Evolutionary conservation across 805 yeast species (phyloP).

Genomic region (Cyberlindnera xishuangbannaensis): DNA sequence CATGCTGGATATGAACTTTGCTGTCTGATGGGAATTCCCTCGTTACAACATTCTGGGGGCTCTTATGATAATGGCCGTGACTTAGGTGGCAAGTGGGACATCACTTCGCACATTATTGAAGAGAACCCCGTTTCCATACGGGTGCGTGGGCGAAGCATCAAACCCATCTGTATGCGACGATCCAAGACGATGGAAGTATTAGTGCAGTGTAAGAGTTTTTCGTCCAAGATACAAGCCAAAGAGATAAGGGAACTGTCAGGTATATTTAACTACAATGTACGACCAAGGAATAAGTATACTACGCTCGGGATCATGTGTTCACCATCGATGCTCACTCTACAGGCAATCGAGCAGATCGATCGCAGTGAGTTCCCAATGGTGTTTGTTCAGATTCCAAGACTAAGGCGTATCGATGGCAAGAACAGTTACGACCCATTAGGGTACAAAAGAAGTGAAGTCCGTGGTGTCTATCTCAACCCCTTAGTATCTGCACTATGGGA

Average conservation of each 20-base stretch:
- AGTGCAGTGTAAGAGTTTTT: constrained; percentile 22
- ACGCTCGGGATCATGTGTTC: constrained; percentile 21
- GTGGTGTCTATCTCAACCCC: constrained; percentile 17
- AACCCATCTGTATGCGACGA: constrained; percentile 8
- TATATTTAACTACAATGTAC: constrained; percentile 17
- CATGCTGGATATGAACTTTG: constrained; percentile 12
- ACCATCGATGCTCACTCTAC: constrained; percentile 17
- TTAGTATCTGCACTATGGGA: constrained; percentile 11
- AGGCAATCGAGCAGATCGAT: constrained; percentile 19
- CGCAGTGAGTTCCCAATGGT: constrained; percentile 18
- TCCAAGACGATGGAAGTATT: constrained; percentile 14
- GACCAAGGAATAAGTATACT: constrained; percentile 8
- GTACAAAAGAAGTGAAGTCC: constrained; percentile 5
- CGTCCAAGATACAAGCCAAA: constrained; percentile 21
- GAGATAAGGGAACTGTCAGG: constrained; percentile 24
- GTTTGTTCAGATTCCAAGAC: constrained; percentile 17
- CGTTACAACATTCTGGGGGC: constrained; percentile 20
- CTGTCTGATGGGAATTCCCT: constrained; percentile 4
- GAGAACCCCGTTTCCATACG: constrained; percentile 1
- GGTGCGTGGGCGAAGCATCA: constrained; percentile 8
- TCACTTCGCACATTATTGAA: constrained; percentile 1
- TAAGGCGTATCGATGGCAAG: constrained; percentile 3
- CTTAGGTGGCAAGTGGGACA: constrained; percentile 19
- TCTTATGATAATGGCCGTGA: constrained; percentile 24
- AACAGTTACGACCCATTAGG: constrained; percentile 9